Base-by-base conservation (phyloP, 2,329 filamentous ascomycete species). In the Xylaria sp. region DNA sequence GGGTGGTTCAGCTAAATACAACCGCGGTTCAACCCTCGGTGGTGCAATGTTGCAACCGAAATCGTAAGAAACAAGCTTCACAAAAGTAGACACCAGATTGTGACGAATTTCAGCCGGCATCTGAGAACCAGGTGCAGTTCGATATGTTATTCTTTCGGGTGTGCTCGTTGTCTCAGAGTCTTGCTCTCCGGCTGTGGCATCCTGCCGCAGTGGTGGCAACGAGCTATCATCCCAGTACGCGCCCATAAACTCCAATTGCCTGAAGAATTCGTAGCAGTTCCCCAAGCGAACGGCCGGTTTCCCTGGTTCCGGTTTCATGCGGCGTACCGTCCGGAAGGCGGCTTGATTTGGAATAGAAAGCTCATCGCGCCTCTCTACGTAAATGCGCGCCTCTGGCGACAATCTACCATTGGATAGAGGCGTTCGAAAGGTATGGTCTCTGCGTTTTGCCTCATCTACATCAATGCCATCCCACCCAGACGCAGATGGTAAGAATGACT, bases 181-280 rank as follows among this genome's bases (percentile, higher is more conserved):
- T 31, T 72, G 48, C 34, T 67, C 68, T 20, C 70, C 37, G 54
- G 72, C 71, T 39, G 67, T 62, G 23, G 63, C 70, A 31, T 67
- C 59, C 4, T 66, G 63, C 1, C 63, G 60, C 37, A 69, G 65
- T 2, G 75, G 74, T 15, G 73, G 76, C 41, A 78, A 58, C 5
- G 87, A 88, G 0, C 88, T 87, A 74, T 91, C 89, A 39, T 89
- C 87, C 89, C 89, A 91, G 74, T 84, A 91, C 0, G 82, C 75
- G 1, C 88, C 86, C 75, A 90, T 84, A 31, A 84, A 77, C 73
- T 91, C 89, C 23, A 91, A 81, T 73, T 88, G 87, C 62, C 87
- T 87, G 79, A 87, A 91, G 78, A 91, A 91, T 78, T 91, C 89
- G 73, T 90, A 91, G 5, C 87, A 85, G 72, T 90, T 90, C 15